phyloP scores from a whole-genome alignment of 495 filamentous ascomycete genomes.

The Neurospora africana region DNA sequence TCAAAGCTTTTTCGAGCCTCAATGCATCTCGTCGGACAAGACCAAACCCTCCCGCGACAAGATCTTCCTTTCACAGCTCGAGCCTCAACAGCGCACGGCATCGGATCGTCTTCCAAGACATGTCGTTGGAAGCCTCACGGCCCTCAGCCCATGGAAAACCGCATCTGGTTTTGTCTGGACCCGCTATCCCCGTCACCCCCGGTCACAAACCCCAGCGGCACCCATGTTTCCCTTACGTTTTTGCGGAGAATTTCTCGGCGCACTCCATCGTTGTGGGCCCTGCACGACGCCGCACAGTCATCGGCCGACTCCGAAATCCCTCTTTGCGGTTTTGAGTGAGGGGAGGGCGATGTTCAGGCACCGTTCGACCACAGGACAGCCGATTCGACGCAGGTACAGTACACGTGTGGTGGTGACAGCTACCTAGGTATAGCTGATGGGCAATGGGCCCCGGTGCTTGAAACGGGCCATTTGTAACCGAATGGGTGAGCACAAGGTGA shows the following conservation, averaged over 20 bases:
- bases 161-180: not conserved
- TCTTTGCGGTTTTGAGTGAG: not conserved
- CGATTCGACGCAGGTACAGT: not conserved
- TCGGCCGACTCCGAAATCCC: not conserved
- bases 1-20: no score
- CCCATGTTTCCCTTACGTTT: not conserved
- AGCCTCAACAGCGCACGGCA: not conserved
- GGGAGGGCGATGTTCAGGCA: not conserved
- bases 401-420: not conserved
- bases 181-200: not conserved
- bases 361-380: not conserved
- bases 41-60: not conserved
- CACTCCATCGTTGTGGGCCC: not conserved
- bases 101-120: not conserved
- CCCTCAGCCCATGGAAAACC: not conserved
- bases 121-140: not conserved
- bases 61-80: not conserved
- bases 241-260: not conserved
- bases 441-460: not conserved
- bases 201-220: not conserved
- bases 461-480: not conserved
- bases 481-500: not conserved
- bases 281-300: not conserved
- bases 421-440: not conserved
- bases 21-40: not conserved